These are phyloP conservation scores for Suhomyces terraborum DNA, from an alignment of 1,139 yeast genomes.

Conservation along the genomic window DNA sequence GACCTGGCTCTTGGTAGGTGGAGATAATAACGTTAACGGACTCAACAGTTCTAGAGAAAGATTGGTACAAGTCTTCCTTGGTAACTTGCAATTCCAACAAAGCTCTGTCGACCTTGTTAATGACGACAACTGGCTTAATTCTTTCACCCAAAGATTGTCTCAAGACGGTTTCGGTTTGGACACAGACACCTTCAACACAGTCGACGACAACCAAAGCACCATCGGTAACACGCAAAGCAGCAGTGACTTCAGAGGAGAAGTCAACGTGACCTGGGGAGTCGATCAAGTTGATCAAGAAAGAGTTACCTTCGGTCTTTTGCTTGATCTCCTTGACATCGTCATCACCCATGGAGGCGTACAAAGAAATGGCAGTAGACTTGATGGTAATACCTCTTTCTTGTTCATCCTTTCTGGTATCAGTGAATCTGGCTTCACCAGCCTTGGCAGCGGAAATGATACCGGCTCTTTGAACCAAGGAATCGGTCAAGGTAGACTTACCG, in stretches of 20 bases:
- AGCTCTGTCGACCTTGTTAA: conserved; percentile 99
- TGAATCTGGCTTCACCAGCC: conserved; percentile 99
- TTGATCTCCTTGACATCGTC: conserved; percentile 93
- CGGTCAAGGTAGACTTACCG: conserved; percentile 99
- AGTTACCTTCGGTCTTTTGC: conserved; percentile 93
- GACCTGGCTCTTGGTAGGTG: conserved; percentile 85
- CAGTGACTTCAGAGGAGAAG: conserved; percentile 99
- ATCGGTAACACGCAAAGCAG: conserved; percentile 99
- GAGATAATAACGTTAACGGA: conserved; percentile 98
- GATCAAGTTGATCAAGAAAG: conserved; percentile 95
- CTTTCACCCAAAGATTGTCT: conserved; percentile 99
- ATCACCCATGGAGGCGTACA: conserved; percentile 85
- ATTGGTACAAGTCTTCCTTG: conserved; percentile 98
- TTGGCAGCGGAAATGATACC: conserved; percentile 99
- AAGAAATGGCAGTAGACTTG: conserved; percentile 98
- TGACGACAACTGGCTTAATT: conserved; percentile 97
- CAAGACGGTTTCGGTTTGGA: conserved; percentile 99
- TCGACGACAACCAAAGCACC: conserved; percentile 99
- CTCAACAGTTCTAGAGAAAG: conserved; percentile 98
- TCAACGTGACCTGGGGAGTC: conserved; percentile 99
- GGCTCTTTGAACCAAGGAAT: conserved; percentile 97
- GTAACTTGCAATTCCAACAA: conserved; percentile 97
- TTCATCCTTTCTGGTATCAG: conserved; percentile 99
- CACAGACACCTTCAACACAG: conserved; percentile 99
- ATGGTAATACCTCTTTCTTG: conserved; percentile 99